Evolutionary conservation across 495 filamentous ascomycete species (phyloP).

Genomic region (Annulohypoxylon maeteangense): DNA sequence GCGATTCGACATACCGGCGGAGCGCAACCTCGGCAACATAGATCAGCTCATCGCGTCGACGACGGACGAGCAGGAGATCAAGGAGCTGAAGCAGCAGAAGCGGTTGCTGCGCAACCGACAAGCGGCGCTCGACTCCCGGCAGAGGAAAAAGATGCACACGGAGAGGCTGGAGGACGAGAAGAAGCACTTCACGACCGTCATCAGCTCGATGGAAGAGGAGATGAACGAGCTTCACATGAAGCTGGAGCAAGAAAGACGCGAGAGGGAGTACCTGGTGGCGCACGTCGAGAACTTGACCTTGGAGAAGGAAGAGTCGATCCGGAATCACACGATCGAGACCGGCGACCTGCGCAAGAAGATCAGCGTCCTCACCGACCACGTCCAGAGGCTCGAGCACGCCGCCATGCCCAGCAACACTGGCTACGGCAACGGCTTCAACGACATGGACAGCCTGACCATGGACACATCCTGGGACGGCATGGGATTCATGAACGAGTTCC

Average conservation of each 20-base stretch:
- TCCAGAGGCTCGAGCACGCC: slow-evolving; percentile 80
- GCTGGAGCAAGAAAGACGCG: slow-evolving; percentile 70
- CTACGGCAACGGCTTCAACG: slow-evolving; percentile 74
- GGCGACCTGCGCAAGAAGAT: slow-evolving; percentile 96
- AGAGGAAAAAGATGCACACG: slow-evolving; percentile 98
- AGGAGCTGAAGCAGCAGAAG: slow-evolving; percentile 99
- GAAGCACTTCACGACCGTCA: slow-evolving; percentile 81
- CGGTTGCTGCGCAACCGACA: slow-evolving; percentile 92
- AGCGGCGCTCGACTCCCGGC: slow-evolving; percentile 96
- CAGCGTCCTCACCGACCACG: slow-evolving; percentile 83
- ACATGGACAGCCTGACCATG: slow-evolving; percentile 87
- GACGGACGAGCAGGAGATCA: slow-evolving; percentile 91
- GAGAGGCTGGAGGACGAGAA: slow-evolving; percentile 97
- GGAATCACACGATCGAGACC: slow-evolving; percentile 90
- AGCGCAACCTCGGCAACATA: slow-evolving; percentile 93
- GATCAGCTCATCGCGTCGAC: slow-evolving; percentile 90
- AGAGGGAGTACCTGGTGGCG: slow-evolving; percentile 76
- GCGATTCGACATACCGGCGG: slow-evolving; percentile 95
- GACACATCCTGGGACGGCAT: slow-evolving; percentile 83
- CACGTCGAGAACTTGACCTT: slow-evolving; percentile 80
- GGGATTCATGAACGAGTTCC: slow-evolving; percentile 73
- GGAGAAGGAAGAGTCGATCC: slow-evolving; percentile 93
- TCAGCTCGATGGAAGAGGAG: slow-evolving; percentile 83
- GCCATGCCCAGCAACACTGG: slow-evolving; percentile 66
- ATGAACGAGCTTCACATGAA: slow-evolving; percentile 73